A percentile compares a stretch with the other conserved stretches of the same genome.
Evolutionary conservation across 306 rosid genomes (phyloP).

Genomic region (Quercus aquifolioides): DNA sequence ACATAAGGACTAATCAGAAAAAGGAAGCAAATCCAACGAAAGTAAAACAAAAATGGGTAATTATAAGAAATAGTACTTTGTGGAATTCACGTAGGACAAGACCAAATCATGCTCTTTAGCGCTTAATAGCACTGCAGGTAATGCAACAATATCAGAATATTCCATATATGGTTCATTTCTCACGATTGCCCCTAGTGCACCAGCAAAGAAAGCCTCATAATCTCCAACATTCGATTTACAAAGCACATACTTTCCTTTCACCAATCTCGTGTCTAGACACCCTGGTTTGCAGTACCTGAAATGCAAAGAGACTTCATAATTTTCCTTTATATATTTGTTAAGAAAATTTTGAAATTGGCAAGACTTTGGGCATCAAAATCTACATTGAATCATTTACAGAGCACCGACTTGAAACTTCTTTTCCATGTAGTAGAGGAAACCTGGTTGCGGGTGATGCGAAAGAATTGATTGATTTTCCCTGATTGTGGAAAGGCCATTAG

Average conservation of each 20-base stretch:
- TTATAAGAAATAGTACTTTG: neutral
- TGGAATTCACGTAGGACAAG: neutral
- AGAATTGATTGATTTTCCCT: conserved; percentile 9
- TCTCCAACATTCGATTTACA: neutral
- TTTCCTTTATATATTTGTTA: accelerated
- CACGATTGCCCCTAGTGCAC: conserved; percentile 24
- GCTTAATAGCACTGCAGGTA: neutral
- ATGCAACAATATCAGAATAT: neutral
- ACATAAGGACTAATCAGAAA: neutral
- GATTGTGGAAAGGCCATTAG: too few species aligned
- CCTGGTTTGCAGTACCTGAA: neutral
- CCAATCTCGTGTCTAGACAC: conserved; percentile 1
- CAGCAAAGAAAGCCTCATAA: neutral
- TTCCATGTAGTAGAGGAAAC: conserved; percentile 2
- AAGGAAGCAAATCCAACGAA: too few species aligned
- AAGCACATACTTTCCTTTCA: conserved; percentile 38
- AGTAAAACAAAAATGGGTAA: too few species aligned
- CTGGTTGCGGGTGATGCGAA: neutral
- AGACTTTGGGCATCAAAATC: neutral
- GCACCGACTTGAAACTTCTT: neutral
- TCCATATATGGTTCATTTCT: neutral
- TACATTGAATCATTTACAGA: neutral
- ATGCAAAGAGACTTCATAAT: too few species aligned
- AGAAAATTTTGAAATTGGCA: neutral
- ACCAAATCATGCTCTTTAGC: neutral